These are phyloP conservation scores for Pelargonium hybrid DNA, from an alignment of 441 rosid species.

Conservation along the genomic window DNA sequence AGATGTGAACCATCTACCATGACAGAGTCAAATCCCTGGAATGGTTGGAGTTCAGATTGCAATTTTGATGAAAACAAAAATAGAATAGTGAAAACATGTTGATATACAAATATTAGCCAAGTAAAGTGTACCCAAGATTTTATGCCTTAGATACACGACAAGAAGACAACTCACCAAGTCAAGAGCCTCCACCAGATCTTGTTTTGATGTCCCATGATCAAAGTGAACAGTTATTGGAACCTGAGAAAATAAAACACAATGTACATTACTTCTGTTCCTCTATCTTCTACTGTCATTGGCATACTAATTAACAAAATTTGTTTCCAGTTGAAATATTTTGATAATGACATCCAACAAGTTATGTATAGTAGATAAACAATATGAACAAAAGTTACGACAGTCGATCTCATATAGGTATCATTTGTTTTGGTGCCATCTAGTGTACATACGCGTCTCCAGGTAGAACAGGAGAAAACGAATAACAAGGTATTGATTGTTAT, in stretches of 20 bases:
- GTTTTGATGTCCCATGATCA: constrained; percentile 85
- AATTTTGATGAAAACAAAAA: not conserved
- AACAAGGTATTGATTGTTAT: not conserved
- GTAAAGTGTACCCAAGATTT: not conserved
- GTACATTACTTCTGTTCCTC: not conserved
- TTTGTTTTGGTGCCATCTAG: too few relatives aligned
- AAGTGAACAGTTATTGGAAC: constrained; percentile 92
- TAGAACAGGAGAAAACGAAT: not conserved
- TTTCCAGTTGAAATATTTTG: not conserved
- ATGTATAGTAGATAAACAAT: not conserved
- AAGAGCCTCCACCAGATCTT: constrained; percentile 68
- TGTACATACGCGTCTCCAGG: not conserved
- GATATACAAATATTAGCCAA: not conserved
- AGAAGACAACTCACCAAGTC: constrained; percentile 43
- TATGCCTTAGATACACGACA: constrained; percentile 3
- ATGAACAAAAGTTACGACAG: too few relatives aligned
- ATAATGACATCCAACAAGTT: not conserved
- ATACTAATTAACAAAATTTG: not conserved
- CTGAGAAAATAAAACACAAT: constrained; percentile 33
- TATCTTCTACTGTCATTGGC: not conserved
- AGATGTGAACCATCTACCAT: constrained; percentile 98
- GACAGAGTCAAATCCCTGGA: constrained; percentile 79
- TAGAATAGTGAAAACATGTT: not conserved
- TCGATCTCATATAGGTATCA: too few relatives aligned
- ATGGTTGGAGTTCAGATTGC: constrained; percentile 14